These are phyloP conservation scores for Physaria fendleri DNA, from an alignment of 345 rosid genomes.

Conservation along the genomic window DNA sequence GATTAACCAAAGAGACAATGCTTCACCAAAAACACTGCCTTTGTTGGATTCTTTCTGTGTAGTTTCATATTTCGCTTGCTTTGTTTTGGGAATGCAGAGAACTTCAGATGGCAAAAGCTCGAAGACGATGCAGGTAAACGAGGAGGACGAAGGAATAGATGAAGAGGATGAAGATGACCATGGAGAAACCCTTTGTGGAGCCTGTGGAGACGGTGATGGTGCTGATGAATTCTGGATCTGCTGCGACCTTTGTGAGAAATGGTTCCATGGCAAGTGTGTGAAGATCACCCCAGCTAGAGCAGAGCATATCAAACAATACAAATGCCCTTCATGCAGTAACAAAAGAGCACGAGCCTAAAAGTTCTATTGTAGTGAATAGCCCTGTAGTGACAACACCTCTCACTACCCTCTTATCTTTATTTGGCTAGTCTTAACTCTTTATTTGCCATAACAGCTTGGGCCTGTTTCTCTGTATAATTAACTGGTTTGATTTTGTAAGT, in stretches of 20 bases:
- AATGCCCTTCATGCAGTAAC: slow-evolving; percentile 75
- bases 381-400: slow-evolving; percentile 23
- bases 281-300: slow-evolving; percentile 83
- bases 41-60: background rate
- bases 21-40: background rate
- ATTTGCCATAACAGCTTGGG: slow-evolving; percentile 18
- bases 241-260: slow-evolving; percentile 71
- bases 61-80: background rate
- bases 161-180: slow-evolving; percentile 54
- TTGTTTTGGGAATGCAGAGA: slow-evolving; percentile 34
- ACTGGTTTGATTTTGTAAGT: slow-evolving; percentile 13
- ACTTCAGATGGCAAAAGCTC: slow-evolving; percentile 44
- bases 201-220: slow-evolving; percentile 70
- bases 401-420: slow-evolving; percentile 11
- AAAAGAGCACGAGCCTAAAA: slow-evolving; percentile 59
- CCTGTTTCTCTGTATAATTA: slow-evolving; percentile 19
- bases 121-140: slow-evolving; percentile 32
- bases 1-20: background rate
- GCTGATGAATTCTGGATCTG: slow-evolving; percentile 84
- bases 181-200: slow-evolving; percentile 69
- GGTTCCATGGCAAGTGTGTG: slow-evolving; percentile 87
- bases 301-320: slow-evolving; percentile 79
- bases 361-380: slow-evolving; percentile 17
- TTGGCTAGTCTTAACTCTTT: slow-evolving; percentile 18
- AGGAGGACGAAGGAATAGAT: slow-evolving; percentile 45